Evolutionary conservation across 116 monocot genomes (phyloP), one percentile per base, ranked within the genome.

Genomic region (Trichopus zeylanicus): DNA sequence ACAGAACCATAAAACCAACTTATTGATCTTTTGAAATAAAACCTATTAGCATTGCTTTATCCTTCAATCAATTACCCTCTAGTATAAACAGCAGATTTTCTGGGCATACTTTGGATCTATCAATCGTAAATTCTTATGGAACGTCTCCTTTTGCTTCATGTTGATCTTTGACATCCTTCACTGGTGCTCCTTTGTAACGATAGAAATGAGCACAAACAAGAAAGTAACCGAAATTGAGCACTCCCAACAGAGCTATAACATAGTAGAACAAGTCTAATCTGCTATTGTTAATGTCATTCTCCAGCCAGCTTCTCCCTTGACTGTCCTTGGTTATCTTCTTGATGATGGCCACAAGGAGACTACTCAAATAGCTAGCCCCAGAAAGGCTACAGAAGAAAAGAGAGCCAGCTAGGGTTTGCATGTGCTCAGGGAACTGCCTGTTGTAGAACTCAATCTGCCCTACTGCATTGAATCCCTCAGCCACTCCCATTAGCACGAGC

Each of bases 371-470:
- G 48, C 23, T 61, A 5, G 70, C 21, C 10, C 29, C 59, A 1
- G 56, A 65, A 5, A 53, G 12, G 26, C 54, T 48, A 26, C 60
- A 69, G 56, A 60, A 76, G 23, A 65, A 64, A 1, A 70, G 54
- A 0, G 76, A 52, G 16, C 60, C 61, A 0, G 70, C 76, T 18
- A 76, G 8, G 16, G 65, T 69, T 23, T 33, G 48, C 76, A 76
- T 70, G 25, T 70, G 53, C 34, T 76, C 76, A 1, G 70, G 76
- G 38, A 76, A 76, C 64, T 76, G 76, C 33, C 28, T 53, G 39
- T 73, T 60, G 48, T 61, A 62, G 46, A 74, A 67, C 34, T 74
- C 67, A 1, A 74, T 56, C 22, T 76, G 76, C 5, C 76, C 70
- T 0, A 76, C 26, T n/a, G 35, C 39, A 23, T 31, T 56, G 55